Base-by-base conservation (phyloP, 2,329 filamentous ascomycete species). In the Alternaria sp. region DNA sequence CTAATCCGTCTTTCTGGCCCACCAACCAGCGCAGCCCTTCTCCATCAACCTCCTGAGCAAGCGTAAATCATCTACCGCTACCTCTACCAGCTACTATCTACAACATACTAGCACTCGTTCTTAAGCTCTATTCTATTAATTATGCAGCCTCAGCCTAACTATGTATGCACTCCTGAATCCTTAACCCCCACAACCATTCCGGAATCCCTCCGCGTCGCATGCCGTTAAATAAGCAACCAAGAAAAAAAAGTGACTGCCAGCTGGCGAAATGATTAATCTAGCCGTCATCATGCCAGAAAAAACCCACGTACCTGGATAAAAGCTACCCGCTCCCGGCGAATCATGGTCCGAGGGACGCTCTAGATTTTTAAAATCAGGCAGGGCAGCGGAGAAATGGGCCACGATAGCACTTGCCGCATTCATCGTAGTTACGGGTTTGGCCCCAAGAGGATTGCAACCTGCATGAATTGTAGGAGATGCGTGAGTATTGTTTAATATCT, bases 141-240 rank as follows among this genome's bases (percentile, higher is more conserved):
- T 37, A 58, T 43, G 21, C 26, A 44, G 37, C 33, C 33, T 15
- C n/a, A n/a, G 6, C 6, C 5, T 4, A 30, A 11, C 10, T 30
- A 5, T 2, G 1, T 30, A 54, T 70, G 63, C 68, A 66, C 69
- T 72, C 70, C 71, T 71, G 53, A 65, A 58, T 58, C 44, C 56
- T 63, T 64, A 45, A 11, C 18, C 67, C 37, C 18, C 47, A 55
- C 30, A 25, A 6, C 33, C 1, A 2, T 37, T n/a, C 33, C 53
- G 65, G 61, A 61, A 64, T 55, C 23, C 55, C 44, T 60, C 67
- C 60, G 60, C 66, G 37, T 9, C 37, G 37, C 37, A 37, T n/a
- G 33, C 33, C 33, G 15, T 12, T 3, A 70, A 72, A 69, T 61
- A 51, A 45, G 56, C 54, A 55, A 46, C 14, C 21, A 58, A n/a